Base-by-base conservation (phyloP, 257 asterid genomes). In the Ehretia macrophylla region DNA sequence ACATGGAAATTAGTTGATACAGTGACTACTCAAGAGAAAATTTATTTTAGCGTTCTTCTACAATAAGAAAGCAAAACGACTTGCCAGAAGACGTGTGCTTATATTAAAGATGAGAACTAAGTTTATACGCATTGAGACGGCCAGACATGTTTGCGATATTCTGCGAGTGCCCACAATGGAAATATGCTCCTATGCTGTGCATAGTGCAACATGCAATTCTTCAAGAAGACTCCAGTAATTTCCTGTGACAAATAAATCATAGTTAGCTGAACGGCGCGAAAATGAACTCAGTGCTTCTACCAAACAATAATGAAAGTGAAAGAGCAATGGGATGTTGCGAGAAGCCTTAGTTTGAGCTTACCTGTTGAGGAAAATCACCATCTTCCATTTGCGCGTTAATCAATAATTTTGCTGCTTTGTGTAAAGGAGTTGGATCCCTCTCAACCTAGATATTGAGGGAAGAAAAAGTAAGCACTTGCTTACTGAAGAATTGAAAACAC, bases 131-230 rank as follows among this genome's bases (percentile, higher is more conserved):
- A 39, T 51, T 77, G 68, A 1, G 78, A 72, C 50, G 82, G 60
- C 88, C 86, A 83, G 21, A 81, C 74, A 18, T 84, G 83, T 62
- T 55, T 84, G 1, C 95, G 95, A 49, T 89, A 89, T 76, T 89
- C 97, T 17, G 82, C 85, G 0, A 89, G 69, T 10, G 97, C 94
- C 94, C 91, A 89, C 12, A 86, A 27, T 0, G 95, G 97, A 42
- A 82, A 89, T 11, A 81, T 68, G 48, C 77, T 86, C 49, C 91
- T 75, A 53, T 86, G 84, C 49, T 77, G 80, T 14, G 86, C 87
- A 62, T 86, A 89, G 69, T 86, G 89, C 16, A 89, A 49, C 95
- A 86, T 82, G 60, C 95, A 86, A 52, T 89, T 89, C 82, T 82
- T 89, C 88, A 82, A 78, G 72, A 68, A 89, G 1, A 79, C 95